Percentiles rank a stretch among this genome's conserved stretches.
Conservation (phyloP, 2,329 filamentous ascomycete genomes). For the Xylariaceae sp. region DNA sequence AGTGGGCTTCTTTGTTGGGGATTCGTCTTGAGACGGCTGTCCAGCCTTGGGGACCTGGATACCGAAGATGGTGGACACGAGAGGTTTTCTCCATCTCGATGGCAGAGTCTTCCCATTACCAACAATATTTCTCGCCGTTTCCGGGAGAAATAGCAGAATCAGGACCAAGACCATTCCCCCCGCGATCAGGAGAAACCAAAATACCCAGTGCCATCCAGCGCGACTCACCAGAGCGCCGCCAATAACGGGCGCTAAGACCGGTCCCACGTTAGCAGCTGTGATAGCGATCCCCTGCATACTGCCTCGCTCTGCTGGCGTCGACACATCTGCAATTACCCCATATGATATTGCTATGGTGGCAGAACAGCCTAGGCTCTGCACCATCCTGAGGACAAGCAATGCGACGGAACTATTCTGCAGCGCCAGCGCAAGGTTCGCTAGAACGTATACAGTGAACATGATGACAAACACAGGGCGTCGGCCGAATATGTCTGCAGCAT, state of each 20-base stretch:
- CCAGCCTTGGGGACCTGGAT: background rate
- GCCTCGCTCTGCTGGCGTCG: conserved; percentile 31
- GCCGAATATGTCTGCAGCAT: conserved; percentile 48
- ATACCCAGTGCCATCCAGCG: conserved; percentile 29
- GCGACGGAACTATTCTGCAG: conserved; percentile 21
- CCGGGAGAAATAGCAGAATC: conserved; percentile 35
- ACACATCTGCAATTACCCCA: conserved; percentile 32
- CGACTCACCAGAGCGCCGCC: conserved; percentile 23
- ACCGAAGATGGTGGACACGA: conserved; percentile 28
- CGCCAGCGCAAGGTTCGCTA: conserved; percentile 39
- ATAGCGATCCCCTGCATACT: conserved; percentile 20
- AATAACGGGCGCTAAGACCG: conserved; percentile 22
- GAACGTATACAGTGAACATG: conserved; percentile 45
- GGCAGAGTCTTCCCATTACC: conserved; percentile 26
- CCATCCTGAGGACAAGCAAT: conserved; percentile 21
- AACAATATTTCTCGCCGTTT: conserved; percentile 44
- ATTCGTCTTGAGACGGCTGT: conserved; percentile 17
- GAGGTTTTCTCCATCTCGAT: conserved; percentile 25
- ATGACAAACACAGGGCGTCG: conserved; percentile 49
- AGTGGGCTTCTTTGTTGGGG: no score
- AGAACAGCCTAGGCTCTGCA: conserved; percentile 28
- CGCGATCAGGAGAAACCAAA: conserved; percentile 30
- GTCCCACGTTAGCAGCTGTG: conserved; percentile 10
- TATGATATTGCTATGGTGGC: conserved; percentile 25
- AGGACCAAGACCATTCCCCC: conserved; percentile 8